These are phyloP conservation scores for Anisogramma anomala DNA, from an alignment of 2,329 filamentous ascomycete species.

Conservation along the genomic window DNA sequence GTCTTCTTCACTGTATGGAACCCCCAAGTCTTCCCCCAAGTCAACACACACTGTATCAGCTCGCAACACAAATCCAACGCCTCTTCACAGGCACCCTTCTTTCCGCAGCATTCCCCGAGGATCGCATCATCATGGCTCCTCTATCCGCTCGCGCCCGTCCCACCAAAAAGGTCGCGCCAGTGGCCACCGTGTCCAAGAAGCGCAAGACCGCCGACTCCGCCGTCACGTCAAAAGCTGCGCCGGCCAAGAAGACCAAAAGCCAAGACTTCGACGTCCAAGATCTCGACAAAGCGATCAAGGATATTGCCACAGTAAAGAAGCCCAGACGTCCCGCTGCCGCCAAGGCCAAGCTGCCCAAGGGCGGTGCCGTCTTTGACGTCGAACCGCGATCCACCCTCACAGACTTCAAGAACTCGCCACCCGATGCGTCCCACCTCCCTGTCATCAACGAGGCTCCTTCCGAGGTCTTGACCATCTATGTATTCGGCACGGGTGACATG, in stretches of 20 bases:
- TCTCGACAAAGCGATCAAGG: constrained; percentile 2
- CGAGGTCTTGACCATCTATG: constrained; percentile 14
- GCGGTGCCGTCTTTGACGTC: constrained; percentile 7
- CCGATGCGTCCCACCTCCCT: constrained; percentile 12
- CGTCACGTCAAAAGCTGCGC: not conserved
- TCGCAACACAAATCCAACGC: too few species aligned
- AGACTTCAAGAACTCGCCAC: constrained; percentile 10
- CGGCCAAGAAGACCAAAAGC: constrained; percentile 5
- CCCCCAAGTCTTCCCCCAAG: too few species aligned
- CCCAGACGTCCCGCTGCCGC: constrained; percentile 1
- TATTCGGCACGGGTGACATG: constrained; percentile 30
- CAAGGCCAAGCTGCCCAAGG: too few species aligned
- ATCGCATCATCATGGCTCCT: constrained; percentile 9
- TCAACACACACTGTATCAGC: too few species aligned
- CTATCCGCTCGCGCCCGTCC: constrained; percentile 9
- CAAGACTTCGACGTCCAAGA: not conserved
- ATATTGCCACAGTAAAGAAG: constrained; percentile 1
- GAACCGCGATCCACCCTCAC: constrained; percentile 10
- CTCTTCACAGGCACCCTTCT: too few species aligned
- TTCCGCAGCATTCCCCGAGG: not conserved
- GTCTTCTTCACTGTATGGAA: too few species aligned
- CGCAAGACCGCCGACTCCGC: constrained; percentile 11
- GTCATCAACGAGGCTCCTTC: constrained; percentile 13
- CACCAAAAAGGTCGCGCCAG: constrained; percentile 6
- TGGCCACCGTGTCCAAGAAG: constrained; percentile 12